Evolutionary conservation across 306 rosid genomes (phyloP).

Genomic region (Fragaria vesca): DNA sequence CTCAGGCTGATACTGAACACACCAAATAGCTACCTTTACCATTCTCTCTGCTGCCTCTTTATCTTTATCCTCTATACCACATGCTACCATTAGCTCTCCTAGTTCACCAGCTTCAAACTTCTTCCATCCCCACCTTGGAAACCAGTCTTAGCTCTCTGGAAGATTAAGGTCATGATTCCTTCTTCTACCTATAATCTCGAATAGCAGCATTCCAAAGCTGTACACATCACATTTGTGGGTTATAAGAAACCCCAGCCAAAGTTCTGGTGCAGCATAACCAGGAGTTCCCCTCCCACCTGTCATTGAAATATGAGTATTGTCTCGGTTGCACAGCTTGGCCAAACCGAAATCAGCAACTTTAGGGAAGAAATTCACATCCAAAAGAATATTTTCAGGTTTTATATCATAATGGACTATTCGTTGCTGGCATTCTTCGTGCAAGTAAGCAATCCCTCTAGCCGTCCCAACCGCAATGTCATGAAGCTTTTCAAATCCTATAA

Average conservation of each 20-base stretch:
- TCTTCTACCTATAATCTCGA: conserved; percentile 47
- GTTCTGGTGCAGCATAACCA: conserved; percentile 48
- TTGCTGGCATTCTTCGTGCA: conserved; percentile 48
- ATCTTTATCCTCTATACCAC: conserved; percentile 37
- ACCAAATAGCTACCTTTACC: conserved; percentile 36
- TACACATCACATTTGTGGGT: conserved; percentile 38
- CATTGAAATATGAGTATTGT: conserved; percentile 36
- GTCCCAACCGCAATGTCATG: conserved; percentile 49
- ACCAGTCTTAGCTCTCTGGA: conserved; percentile 40
- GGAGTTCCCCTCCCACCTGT: conserved; percentile 50
- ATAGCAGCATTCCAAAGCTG: conserved; percentile 46
- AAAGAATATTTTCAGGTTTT: conserved; percentile 52
- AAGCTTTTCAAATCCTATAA: conserved; percentile 37
- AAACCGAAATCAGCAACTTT: conserved; percentile 58
- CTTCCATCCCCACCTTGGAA: conserved; percentile 46
- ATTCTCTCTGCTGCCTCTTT: conserved; percentile 34
- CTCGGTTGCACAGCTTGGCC: conserved; percentile 42
- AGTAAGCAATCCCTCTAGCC: conserved; percentile 44
- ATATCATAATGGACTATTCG: conserved; percentile 54
- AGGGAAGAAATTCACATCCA: conserved; percentile 20
- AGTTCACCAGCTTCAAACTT: conserved; percentile 24
- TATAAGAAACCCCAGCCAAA: conserved; percentile 36
- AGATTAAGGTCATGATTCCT: conserved; percentile 30
- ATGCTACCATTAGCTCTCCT: conserved; percentile 10
- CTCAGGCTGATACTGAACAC: conserved; percentile 42